Base-by-base conservation (phyloP, 768 basidiomycete species). In the Lactarius hatsudake region DNA sequence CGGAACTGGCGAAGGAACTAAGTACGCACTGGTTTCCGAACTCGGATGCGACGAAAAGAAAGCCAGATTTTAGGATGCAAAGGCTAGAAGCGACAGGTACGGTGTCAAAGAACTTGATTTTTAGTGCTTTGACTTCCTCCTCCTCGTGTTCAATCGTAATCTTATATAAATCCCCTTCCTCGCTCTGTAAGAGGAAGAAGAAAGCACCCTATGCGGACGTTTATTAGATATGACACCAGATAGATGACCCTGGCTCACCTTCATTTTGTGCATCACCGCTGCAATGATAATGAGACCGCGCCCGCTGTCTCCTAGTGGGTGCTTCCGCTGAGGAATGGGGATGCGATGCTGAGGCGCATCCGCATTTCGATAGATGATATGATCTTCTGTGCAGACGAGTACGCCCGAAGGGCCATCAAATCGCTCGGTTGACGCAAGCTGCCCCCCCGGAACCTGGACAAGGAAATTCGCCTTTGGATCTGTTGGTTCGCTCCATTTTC, bases 261-360 rank as follows among this genome's bases (percentile, higher is more conserved):
- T 96, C 94, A 99, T 98, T 80, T 98, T 98, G 84, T 99, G 97
- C 96, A 99, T 98, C 64, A 98, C 96, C 10, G 94, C 94, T 13
- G 95, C 81, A 0, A 89, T 90, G 65, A 99, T 96, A 74, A 99
- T 94, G 20, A 96, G 73, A 0, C 94, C 93, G 62, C 94, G 86
- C 57, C 86, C 84, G 4, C 87, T 83, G 73, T 97, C 94, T 68
- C 93, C 91, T 18, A 98, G 76, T 1, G 95, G 96, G 75, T 96
- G 87, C 68, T 84, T 83, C 64, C 97, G 83, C 53, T 94, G 86
- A n/a, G 97, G 97, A 70, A 99, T 99, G 2, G 97, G 96, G 2
- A 98, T 85, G 60, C 97, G 90, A 74, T 98, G 97, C 74, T 96
- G 94, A 30, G 87, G 89, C 42, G 86, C 85, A 74, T 97, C 96